Conservation (phyloP, 768 basidiomycete genomes). For the Leucocoprinus birnbaumii region DNA sequence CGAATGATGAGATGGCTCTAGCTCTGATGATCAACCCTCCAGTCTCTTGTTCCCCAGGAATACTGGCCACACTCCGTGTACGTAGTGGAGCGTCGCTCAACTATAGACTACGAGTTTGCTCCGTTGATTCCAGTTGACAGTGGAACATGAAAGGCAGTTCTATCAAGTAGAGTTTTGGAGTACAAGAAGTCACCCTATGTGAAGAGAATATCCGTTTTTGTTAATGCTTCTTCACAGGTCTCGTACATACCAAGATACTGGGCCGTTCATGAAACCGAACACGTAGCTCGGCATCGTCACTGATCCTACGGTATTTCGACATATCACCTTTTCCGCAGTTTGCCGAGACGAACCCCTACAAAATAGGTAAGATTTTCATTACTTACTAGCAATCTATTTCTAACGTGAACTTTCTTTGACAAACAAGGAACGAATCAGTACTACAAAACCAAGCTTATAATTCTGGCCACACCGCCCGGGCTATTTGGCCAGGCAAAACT, state of each 20-base stretch:
- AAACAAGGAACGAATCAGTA: neutral
- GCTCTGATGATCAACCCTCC: too few species aligned
- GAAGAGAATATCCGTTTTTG: neutral
- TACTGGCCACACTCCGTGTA: too few species aligned
- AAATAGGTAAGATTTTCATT: neutral
- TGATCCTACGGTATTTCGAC: neutral
- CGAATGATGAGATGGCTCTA: too few species aligned
- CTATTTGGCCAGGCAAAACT: too few species aligned
- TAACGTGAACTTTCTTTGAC: neutral
- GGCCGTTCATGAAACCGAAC: neutral
- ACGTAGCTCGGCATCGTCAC: neutral
- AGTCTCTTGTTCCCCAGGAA: too few species aligned
- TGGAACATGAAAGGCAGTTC: too few species aligned
- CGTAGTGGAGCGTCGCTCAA: too few species aligned
- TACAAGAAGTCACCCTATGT: too few species aligned
- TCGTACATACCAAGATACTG: neutral
- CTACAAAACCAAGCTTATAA: neutral
- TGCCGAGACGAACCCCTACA: neutral
- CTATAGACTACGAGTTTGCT: too few species aligned
- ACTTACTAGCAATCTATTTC: neutral
- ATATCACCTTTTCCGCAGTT: constrained; percentile 5
- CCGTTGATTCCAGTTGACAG: too few species aligned
- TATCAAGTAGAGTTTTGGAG: too few species aligned
- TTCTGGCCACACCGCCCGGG: too few species aligned
- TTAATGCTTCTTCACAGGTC: neutral